Percentiles rank a stretch among this genome's conserved stretches.
These are phyloP conservation scores for Saraca asoca DNA, from an alignment of 331 rosid species.

Conservation along the genomic window DNA sequence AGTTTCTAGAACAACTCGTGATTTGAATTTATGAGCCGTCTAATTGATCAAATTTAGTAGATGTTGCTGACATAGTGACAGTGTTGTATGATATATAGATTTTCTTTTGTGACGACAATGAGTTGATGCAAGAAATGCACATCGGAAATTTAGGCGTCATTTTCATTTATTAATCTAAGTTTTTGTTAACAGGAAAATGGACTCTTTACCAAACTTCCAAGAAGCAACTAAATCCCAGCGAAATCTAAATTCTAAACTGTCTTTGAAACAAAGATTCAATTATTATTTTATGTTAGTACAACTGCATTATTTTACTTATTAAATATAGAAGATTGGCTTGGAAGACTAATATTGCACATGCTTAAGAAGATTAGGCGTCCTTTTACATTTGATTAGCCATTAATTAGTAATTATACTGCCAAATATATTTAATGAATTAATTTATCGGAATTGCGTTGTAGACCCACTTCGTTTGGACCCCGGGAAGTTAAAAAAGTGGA, in stretches of 20 bases:
- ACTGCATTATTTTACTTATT: slow-evolving; percentile 27
- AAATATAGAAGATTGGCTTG: slow-evolving; percentile 32
- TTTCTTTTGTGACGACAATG: slow-evolving; percentile 1
- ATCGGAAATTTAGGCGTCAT: slow-evolving; percentile 33
- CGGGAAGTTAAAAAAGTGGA: background rate
- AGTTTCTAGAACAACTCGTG: slow-evolving; percentile 25
- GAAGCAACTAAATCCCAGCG: slow-evolving; percentile 39
- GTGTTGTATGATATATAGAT: background rate
- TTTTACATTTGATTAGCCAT: slow-evolving; percentile 28
- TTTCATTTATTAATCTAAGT: slow-evolving; percentile 31
- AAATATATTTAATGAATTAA: slow-evolving; percentile 29
- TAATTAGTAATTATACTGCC: slow-evolving; percentile 18
- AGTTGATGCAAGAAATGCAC: background rate
- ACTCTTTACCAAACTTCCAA: slow-evolving; percentile 39
- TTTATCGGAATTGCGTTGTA: slow-evolving; percentile 17
- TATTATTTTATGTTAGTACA: slow-evolving; percentile 9
- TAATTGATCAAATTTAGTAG: slow-evolving; percentile 31
- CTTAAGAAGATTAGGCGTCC: slow-evolving; percentile 43
- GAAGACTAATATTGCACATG: slow-evolving; percentile 48
- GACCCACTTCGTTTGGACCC: slow-evolving; percentile 28
- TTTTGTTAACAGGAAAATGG: slow-evolving; percentile 35
- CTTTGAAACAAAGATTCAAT: slow-evolving; percentile 42
- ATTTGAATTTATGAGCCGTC: slow-evolving; percentile 20
- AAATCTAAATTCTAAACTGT: slow-evolving; percentile 23
- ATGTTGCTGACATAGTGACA: slow-evolving; percentile 27